phyloP scores from a whole-genome alignment of 2,329 filamentous ascomycete species.

The Huntiella decipiens region DNA sequence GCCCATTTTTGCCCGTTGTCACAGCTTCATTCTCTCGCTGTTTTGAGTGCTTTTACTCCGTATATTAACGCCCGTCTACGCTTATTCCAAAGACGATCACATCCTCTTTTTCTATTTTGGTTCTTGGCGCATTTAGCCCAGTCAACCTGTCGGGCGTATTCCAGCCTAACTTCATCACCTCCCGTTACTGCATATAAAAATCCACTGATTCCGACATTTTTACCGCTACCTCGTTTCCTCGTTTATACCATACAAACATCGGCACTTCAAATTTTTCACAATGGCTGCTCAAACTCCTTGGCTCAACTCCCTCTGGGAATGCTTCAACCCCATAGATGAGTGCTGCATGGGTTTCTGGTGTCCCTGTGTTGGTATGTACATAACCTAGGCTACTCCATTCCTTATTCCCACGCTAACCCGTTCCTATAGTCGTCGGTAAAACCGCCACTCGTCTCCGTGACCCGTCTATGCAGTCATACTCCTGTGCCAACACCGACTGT shows the following conservation, averaged over 20 bases:
- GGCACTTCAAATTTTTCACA: too few relatives aligned
- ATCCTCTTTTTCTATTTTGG: constrained; percentile 5
- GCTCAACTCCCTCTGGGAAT: constrained; percentile 22
- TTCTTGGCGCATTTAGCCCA: too few relatives aligned
- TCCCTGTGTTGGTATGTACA: constrained; percentile 25
- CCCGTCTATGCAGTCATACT: constrained; percentile 22
- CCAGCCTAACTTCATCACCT: neutral
- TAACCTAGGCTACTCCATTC: too few relatives aligned
- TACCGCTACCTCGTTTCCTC: too few relatives aligned
- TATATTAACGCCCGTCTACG: too few relatives aligned
- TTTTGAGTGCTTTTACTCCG: too few relatives aligned
- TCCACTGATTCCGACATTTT: too few relatives aligned
- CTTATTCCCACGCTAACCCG: neutral
- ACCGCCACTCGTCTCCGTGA: constrained; percentile 27
- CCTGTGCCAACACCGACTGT: constrained; percentile 23
- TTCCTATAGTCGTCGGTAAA: constrained; percentile 22
- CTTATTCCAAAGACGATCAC: neutral
- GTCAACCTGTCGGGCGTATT: too few relatives aligned
- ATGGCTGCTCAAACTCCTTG: constrained; percentile 13
- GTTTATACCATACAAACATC: too few relatives aligned
- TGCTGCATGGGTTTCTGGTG: constrained; percentile 23
- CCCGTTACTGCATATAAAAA: neutral
- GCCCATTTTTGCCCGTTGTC: neutral
- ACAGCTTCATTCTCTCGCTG: too few relatives aligned
- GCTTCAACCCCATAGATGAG: constrained; percentile 20